Percentiles rank a stretch among this genome's conserved stretches.
Evolutionary conservation across 768 basidiomycete species (phyloP).

Genomic region (Hygrocybe punicea): DNA sequence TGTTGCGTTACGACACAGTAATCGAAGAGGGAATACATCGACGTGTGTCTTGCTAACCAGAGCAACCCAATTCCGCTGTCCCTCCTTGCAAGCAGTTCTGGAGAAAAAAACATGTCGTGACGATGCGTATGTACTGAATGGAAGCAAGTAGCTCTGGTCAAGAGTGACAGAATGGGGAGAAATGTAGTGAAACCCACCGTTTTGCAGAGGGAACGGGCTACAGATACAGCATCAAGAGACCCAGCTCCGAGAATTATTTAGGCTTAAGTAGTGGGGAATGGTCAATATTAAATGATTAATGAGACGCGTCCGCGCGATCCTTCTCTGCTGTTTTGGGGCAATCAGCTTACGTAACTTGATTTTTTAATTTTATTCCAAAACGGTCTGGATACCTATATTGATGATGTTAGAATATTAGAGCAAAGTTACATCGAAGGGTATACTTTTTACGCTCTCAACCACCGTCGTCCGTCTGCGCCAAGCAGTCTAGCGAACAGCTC

Average conservation of each 20-base stretch:
- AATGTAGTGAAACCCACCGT: too few relatives aligned
- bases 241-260: background rate
- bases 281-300: background rate
- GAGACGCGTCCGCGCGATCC: background rate
- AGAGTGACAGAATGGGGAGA: too few relatives aligned
- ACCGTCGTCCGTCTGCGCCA: conserved; percentile 46
- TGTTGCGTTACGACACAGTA: background rate
- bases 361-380: too few relatives aligned
- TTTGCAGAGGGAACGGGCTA: too few relatives aligned
- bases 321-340: background rate
- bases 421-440: background rate
- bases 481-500: conserved; percentile 65
- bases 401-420: background rate
- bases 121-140: background rate
- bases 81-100: conserved; percentile 73
- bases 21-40: background rate
- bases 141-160: background rate
- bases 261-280: background rate
- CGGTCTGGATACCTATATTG: too few relatives aligned
- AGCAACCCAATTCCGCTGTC: conserved; percentile 89
- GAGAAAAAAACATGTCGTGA: conserved; percentile 77
- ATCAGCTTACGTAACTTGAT: too few relatives aligned
- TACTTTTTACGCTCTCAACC: conserved; percentile 43
- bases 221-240: background rate
- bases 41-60: conserved; percentile 46